Percentiles rank a stretch among this genome's conserved stretches.
Conservation (phyloP, 164 flowering plant species). For the Annona cherimola region DNA sequence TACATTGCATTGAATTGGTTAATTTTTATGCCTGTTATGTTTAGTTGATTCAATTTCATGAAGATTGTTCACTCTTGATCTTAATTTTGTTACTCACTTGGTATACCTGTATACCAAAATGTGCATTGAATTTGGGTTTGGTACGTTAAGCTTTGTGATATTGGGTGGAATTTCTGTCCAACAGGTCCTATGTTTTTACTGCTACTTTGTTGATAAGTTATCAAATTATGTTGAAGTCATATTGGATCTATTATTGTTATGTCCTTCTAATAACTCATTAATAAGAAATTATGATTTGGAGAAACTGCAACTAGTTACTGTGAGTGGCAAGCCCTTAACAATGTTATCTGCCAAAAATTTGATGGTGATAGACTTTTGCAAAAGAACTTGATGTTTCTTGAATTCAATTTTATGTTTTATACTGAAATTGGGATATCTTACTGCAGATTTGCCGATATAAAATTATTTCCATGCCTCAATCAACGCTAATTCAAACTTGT, state of each 20-base stretch:
- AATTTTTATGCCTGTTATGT: too few species aligned
- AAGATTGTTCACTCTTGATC: too few species aligned
- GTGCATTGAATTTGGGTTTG: background rate
- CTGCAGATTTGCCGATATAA: background rate
- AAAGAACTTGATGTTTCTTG: too few species aligned
- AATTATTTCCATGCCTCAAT: background rate
- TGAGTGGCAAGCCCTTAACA: too few species aligned
- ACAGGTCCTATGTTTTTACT: background rate
- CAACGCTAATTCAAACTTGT: conserved; percentile 2
- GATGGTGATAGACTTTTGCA: too few species aligned
- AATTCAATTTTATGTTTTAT: too few species aligned
- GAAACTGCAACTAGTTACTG: too few species aligned
- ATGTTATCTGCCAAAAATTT: too few species aligned
- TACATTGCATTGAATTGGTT: too few species aligned
- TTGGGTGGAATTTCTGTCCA: background rate
- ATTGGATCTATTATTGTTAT: background rate
- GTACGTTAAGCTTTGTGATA: background rate
- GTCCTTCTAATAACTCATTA: background rate
- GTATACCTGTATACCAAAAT: too few species aligned
- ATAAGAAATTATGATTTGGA: background rate
- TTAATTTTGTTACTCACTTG: too few species aligned
- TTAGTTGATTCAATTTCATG: too few species aligned
- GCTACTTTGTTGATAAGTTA: background rate
- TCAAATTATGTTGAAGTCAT: background rate
- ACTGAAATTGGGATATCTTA: background rate